These are phyloP conservation scores for Myriosclerotinia duriaeana DNA, from an alignment of 2,329 filamentous ascomycete species.

Conservation along the genomic window DNA sequence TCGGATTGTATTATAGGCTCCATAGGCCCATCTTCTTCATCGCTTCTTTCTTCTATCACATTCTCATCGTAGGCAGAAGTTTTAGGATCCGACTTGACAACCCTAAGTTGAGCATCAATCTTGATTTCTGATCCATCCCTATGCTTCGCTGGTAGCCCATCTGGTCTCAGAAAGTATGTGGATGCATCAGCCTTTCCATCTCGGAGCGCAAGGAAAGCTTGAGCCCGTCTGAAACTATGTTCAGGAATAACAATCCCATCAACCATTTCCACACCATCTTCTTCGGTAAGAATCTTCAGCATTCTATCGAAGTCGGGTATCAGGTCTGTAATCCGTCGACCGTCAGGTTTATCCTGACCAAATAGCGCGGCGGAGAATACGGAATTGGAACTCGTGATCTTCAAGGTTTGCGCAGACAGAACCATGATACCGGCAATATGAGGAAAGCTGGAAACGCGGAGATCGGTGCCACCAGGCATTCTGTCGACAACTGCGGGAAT, in stretches of 20 bases:
- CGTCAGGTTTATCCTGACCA: constrained; percentile 80
- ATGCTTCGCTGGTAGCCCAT: constrained; percentile 81
- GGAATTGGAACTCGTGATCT: constrained; percentile 88
- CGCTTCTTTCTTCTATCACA: constrained; percentile 62
- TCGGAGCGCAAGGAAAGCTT: constrained; percentile 77
- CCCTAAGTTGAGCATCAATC: constrained; percentile 94
- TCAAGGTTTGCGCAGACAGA: constrained; percentile 72
- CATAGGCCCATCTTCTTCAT: constrained; percentile 47
- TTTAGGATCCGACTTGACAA: constrained; percentile 86
- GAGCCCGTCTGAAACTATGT: constrained; percentile 88
- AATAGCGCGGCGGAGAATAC: constrained; percentile 93
- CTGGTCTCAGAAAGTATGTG: constrained; percentile 76
- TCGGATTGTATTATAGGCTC: constrained; percentile 62
- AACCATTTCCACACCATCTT: constrained; percentile 77
- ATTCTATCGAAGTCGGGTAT: constrained; percentile 87
- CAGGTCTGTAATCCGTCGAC: constrained; percentile 73
- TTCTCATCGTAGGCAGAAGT: constrained; percentile 58
- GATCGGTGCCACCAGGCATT: constrained; percentile 64
- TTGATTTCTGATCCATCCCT: constrained; percentile 89
- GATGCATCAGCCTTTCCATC: constrained; percentile 79
- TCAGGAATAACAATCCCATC: constrained; percentile 98
- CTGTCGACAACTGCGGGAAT: constrained; percentile 83
- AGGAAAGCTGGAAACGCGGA: constrained; percentile 89
- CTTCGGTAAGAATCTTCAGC: constrained; percentile 75
- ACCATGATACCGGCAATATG: constrained; percentile 98